phyloP scores from a whole-genome alignment of 495 filamentous ascomycete genomes.

The Glutinoglossum americanum region DNA sequence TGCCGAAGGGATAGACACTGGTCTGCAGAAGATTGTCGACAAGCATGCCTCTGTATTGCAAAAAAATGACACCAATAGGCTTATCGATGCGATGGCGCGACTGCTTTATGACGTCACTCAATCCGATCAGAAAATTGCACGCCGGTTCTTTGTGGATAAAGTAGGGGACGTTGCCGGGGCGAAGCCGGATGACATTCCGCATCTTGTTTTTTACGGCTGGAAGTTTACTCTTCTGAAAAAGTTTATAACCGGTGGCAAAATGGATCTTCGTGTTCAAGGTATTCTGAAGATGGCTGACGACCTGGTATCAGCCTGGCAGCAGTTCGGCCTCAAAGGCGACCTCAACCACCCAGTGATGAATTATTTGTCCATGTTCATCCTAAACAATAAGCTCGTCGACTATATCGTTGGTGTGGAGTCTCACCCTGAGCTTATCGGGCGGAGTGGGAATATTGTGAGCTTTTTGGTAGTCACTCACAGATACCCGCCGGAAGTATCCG shows the following conservation, averaged over 20 bases:
- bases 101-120: slow-evolving; percentile 1
- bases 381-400: slow-evolving; percentile 43
- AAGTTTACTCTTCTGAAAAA: slow-evolving; percentile 45
- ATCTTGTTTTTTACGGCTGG: slow-evolving; percentile 39
- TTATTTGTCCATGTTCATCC: slow-evolving; percentile 43
- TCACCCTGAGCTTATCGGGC: slow-evolving; percentile 68
- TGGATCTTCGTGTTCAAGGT: slow-evolving; percentile 67
- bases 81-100: neutral
- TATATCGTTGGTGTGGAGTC: slow-evolving; percentile 84
- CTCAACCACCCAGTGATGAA: slow-evolving; percentile 31
- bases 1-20: slow-evolving; percentile 8
- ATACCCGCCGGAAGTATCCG: slow-evolving; percentile 50
- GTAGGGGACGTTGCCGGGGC: neutral
- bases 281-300: slow-evolving; percentile 50
- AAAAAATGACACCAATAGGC: neutral
- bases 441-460: slow-evolving; percentile 64
- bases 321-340: slow-evolving; percentile 15
- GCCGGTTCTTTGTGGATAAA: neutral
- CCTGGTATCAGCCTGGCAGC: slow-evolving; percentile 38
- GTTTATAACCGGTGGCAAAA: slow-evolving; percentile 59
- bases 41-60: slow-evolving; percentile 11
- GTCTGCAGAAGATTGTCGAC: slow-evolving; percentile 11
- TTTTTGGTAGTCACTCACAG: slow-evolving; percentile 68
- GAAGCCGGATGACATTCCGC: slow-evolving; percentile 8
- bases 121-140: neutral